Evolutionary conservation across 352 stramenopile species (phyloP).

Genomic region (Pythium folliculosum): DNA sequence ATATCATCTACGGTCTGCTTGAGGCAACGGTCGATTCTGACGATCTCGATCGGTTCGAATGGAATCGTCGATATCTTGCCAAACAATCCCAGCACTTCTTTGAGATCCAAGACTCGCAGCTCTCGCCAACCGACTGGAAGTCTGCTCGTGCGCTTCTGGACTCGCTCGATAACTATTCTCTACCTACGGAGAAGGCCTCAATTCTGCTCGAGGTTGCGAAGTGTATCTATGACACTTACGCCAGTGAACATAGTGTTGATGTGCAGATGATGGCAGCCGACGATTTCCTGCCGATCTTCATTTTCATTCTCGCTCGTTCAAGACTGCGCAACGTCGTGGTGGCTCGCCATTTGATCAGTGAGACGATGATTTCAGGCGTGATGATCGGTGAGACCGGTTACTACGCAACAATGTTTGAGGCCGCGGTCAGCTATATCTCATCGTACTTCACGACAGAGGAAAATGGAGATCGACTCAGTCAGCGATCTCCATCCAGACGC

Average conservation of each 20-base stretch:
- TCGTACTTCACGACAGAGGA: slow-evolving; percentile 32
- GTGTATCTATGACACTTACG: slow-evolving; percentile 72
- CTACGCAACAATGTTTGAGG: slow-evolving; percentile 81
- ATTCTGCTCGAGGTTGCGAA: slow-evolving; percentile 68
- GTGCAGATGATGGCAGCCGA: slow-evolving; percentile 58
- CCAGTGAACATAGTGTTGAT: slow-evolving; percentile 40
- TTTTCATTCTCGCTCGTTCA: slow-evolving; percentile 60
- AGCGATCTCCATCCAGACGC: background rate
- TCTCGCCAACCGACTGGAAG: slow-evolving; percentile 61
- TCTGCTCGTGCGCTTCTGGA: slow-evolving; percentile 49
- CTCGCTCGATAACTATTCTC: slow-evolving; percentile 71
- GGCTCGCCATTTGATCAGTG: slow-evolving; percentile 64
- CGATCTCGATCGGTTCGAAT: slow-evolving; percentile 57
- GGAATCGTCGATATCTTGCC: slow-evolving; percentile 45
- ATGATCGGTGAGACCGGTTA: slow-evolving; percentile 84
- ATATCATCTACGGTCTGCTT: slow-evolving; percentile 66
- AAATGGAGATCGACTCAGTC: background rate
- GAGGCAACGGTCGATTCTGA: slow-evolving; percentile 35
- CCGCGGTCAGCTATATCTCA: slow-evolving; percentile 68
- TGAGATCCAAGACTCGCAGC: slow-evolving; percentile 54
- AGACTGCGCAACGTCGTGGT: slow-evolving; percentile 60
- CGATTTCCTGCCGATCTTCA: slow-evolving; percentile 84
- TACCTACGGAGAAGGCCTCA: slow-evolving; percentile 66
- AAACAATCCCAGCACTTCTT: slow-evolving; percentile 55
- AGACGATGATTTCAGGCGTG: slow-evolving; percentile 73